Base-by-base conservation (phyloP, 352 stramenopile species). In the Halophytophthora polymorphica region DNA sequence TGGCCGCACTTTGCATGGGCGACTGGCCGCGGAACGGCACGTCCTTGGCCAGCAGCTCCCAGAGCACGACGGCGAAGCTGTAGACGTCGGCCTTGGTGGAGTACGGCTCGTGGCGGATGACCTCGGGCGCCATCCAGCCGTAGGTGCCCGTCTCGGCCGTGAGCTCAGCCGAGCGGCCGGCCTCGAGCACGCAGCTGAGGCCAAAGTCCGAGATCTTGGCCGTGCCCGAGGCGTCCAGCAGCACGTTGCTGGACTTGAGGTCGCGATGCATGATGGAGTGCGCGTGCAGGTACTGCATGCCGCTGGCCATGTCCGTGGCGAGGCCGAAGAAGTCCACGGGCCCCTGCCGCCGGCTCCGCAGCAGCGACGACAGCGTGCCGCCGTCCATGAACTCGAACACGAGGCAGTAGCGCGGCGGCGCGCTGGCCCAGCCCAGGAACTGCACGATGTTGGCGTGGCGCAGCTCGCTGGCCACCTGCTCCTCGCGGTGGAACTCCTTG, bases 71-170 rank as follows among this genome's bases (percentile, higher is more conserved):
- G 6, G 67, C 88, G 59, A 86, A 97, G 40, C 83, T 95, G 65
- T 96, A 97, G 7, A 98, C 86, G 68, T 97, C 90, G 10, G 83
- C 86, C 53, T 95, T 95, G 41, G 78, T 87, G 38, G 91, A 96
- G 64, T 97, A 98, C 11, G 87, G 86, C 44, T 86, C 69, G 53
- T 86, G 81, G 2, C 89, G 75, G 12, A 94, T 93, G 6, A 98
- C 88, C 50, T 97, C 86, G 2, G 88, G 88, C 7, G 90, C 87
- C 88, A 97, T 97, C 72, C 94, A 97, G 37, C 88, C 69, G 44
- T 88, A 88, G 11, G 77, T 86, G n/a, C 77, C 77, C 1, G 77
- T 88, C 54, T 88, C 77, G 13, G 74, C 77, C 21, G 77, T 88
- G 22, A 86, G 50, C 37, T 88, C 77, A 15, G 66, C 61, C 7